These are phyloP conservation scores for Rhizopus sp. DNA, from an alignment of 371 early-diverging fungal genomes.

Conservation along the genomic window DNA sequence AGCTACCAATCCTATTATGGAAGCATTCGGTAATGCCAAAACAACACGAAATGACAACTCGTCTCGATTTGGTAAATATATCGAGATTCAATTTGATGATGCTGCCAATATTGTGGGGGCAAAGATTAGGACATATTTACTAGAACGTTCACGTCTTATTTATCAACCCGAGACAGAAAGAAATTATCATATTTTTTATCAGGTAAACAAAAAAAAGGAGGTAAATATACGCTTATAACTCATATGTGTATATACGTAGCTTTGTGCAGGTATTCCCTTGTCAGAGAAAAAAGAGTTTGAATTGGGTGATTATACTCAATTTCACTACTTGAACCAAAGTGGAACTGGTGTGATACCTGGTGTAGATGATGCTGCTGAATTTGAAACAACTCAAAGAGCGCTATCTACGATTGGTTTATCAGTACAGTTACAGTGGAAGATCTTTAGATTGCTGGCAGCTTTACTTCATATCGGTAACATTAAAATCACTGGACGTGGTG, in stretches of 20 bases:
- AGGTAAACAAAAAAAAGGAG: conserved; percentile 33
- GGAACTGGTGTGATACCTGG: conserved; percentile 77
- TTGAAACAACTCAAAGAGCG: conserved; percentile 80
- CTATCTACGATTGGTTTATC: conserved; percentile 84
- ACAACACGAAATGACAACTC: conserved; percentile 99
- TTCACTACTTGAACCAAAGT: conserved; percentile 88
- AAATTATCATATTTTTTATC: conserved; percentile 99
- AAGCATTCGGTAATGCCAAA: conserved; percentile 99
- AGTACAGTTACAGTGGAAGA: conserved; percentile 76
- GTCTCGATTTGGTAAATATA: conserved; percentile 99
- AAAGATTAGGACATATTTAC: conserved; percentile 93
- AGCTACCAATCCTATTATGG: conserved; percentile 98
- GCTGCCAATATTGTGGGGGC: conserved; percentile 91
- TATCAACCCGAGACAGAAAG: conserved; percentile 94
- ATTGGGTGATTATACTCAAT: conserved; percentile 70
- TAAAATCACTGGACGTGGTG: conserved; percentile 70
- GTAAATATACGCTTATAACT: not conserved
- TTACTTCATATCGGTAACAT: conserved; percentile 94
- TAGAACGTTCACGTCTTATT: conserved; percentile 96
- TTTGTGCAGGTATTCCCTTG: conserved; percentile 86
- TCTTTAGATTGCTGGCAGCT: conserved; percentile 88
- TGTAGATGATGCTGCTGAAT: conserved; percentile 91
- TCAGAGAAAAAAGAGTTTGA: conserved; percentile 78
- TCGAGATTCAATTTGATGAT: conserved; percentile 87
- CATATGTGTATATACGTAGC: conserved; percentile 34